phyloP scores from a whole-genome alignment of 2,329 filamentous ascomycete species.

The Venturia effusa region DNA sequence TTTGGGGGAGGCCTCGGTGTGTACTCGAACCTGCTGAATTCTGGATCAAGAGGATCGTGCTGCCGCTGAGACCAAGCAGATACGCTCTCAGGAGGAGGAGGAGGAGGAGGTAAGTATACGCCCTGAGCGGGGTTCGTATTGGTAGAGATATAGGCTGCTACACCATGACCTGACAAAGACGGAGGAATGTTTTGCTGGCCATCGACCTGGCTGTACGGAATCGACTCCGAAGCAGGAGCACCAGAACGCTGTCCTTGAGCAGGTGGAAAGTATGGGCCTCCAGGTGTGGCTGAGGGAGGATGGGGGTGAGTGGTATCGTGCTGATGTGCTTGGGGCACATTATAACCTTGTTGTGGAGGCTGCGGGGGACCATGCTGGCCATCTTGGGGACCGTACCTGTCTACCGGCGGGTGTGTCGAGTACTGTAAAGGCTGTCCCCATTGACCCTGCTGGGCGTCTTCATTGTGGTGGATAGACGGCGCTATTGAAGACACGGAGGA shows the following conservation, averaged over 20 bases:
- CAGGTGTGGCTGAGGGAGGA: conserved; percentile 19
- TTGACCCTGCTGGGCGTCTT: conserved; percentile 5
- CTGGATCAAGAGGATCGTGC: conserved; percentile 24
- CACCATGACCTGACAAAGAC: conserved; percentile 21
- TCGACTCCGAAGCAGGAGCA: neutral
- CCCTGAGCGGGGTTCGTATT: conserved; percentile 26
- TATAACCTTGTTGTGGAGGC: neutral
- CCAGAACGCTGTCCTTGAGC: conserved; percentile 13
- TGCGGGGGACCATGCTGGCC: neutral
- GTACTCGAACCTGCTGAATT: conserved; percentile 21
- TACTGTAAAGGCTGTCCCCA: conserved; percentile 11
- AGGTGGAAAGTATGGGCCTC: conserved; percentile 23
- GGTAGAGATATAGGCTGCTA: conserved; percentile 22
- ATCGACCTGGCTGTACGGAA: conserved; percentile 18
- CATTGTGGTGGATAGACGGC: conserved; percentile 10
- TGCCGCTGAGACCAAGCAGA: conserved; percentile 25
- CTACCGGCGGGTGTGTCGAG: conserved; percentile 8
- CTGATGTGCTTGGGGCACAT: neutral
- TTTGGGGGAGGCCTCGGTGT: conserved; percentile 16
- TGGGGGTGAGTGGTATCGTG: neutral
- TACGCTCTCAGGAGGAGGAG: conserved; percentile 20
- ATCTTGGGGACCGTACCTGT: conserved; percentile 9
- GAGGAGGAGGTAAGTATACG: conserved; percentile 25
- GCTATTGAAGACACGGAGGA: conserved; percentile 19
- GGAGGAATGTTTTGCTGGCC: conserved; percentile 23